Conservation (phyloP, 257 asterid genomes). For the Thymus mandschuricus region DNA sequence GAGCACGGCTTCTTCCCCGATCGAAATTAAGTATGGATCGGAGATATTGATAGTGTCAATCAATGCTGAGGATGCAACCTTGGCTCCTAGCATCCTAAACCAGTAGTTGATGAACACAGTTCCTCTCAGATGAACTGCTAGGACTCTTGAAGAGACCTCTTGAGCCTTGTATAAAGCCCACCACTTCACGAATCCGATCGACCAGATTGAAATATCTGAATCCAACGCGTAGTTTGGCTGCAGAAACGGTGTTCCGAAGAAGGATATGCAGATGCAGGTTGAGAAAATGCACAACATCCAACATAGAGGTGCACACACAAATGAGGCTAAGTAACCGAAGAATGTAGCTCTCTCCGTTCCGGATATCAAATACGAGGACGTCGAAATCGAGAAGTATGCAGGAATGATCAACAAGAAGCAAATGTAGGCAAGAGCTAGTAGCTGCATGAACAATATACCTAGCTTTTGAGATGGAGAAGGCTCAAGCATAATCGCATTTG, state of each 20-base stretch:
- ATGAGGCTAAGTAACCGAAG: conserved; percentile 33
- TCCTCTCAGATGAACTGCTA: conserved; percentile 72
- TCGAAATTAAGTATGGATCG: conserved; percentile 64
- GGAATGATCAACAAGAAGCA: conserved; percentile 55
- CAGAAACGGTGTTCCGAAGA: conserved; percentile 52
- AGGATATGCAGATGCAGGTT: conserved; percentile 44
- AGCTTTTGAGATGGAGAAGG: conserved; percentile 42
- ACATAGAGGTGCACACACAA: conserved; percentile 51
- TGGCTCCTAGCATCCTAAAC: conserved; percentile 70
- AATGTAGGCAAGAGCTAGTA: conserved; percentile 49
- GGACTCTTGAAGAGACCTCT: conserved; percentile 63
- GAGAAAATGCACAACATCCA: conserved; percentile 58
- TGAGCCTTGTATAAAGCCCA: conserved; percentile 76
- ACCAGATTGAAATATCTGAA: conserved; percentile 64
- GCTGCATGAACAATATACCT: conserved; percentile 45
- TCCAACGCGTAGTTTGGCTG: conserved; percentile 55
- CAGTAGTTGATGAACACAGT: conserved; percentile 69
- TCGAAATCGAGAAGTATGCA: conserved; percentile 47
- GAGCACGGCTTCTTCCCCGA: conserved; percentile 59
- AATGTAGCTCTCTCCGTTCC: not conserved
- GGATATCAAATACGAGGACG: conserved; percentile 26
- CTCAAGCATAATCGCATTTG: conserved; percentile 28
- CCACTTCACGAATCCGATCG: conserved; percentile 67
- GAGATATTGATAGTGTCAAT: conserved; percentile 64
- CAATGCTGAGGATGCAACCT: conserved; percentile 53